phyloP scores from a whole-genome alignment of 306 rosid genomes.

The Cotoneaster glaucophyllus region DNA sequence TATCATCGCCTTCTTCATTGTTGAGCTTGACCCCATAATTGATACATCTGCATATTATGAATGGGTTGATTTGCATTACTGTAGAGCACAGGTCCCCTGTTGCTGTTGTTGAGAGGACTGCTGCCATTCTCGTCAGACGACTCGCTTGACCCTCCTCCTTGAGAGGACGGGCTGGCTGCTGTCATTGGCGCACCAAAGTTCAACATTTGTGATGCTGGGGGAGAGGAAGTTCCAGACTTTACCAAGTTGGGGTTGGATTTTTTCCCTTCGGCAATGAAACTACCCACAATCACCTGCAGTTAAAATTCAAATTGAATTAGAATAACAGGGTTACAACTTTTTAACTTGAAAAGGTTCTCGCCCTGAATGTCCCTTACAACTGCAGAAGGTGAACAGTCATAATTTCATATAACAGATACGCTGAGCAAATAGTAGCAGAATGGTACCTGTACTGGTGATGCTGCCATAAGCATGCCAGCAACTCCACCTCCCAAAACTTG shows the following conservation, averaged over 20 bases:
- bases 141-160: conserved; percentile 53
- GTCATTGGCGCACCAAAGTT: conserved; percentile 45
- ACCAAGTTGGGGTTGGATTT: conserved; percentile 33
- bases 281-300: conserved; percentile 64
- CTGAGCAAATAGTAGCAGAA: conserved; percentile 7
- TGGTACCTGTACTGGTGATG: conserved; percentile 66
- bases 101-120: conserved; percentile 41
- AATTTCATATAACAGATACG: neutral
- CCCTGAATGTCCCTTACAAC: neutral
- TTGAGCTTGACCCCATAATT: conserved; percentile 58
- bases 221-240: conserved; percentile 44
- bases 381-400: conserved; percentile 2
- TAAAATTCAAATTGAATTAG: conserved; percentile 4
- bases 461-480: conserved; percentile 62
- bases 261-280: conserved; percentile 54
- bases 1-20: conserved; percentile 35
- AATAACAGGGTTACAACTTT: neutral
- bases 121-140: conserved; percentile 64
- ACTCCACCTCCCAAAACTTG: conserved; percentile 71
- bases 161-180: conserved; percentile 50
- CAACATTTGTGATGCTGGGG: conserved; percentile 42
- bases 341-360: neutral
- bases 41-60: conserved; percentile 46
- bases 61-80: conserved; percentile 40
- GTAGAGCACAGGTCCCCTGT: conserved; percentile 42